phyloP scores from a whole-genome alignment of 352 stramenopile genomes.

The Globisporangium acanthophoron region DNA sequence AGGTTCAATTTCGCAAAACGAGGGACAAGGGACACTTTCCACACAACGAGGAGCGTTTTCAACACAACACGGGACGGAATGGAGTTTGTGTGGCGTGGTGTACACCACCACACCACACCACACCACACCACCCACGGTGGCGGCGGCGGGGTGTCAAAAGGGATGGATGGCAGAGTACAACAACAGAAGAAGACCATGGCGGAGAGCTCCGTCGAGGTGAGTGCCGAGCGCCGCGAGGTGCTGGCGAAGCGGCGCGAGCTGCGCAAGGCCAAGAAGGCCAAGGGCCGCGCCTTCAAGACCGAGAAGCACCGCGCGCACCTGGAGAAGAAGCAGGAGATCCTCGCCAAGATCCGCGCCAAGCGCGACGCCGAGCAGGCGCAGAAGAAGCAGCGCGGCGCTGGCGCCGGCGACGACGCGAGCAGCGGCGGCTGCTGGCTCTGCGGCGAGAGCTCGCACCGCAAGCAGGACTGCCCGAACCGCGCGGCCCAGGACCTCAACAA shows the following conservation, averaged over 20 bases:
- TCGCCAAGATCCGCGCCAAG: constrained; percentile 73
- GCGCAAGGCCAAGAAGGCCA: constrained; percentile 78
- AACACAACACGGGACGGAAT: too few species aligned
- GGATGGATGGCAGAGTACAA: too few species aligned
- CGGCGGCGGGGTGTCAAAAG: too few species aligned
- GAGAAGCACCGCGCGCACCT: constrained; percentile 53
- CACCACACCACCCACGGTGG: too few species aligned
- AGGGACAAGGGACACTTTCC: too few species aligned
- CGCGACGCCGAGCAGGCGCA: constrained; percentile 31
- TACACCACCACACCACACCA: too few species aligned
- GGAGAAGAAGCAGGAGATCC: constrained; percentile 79
- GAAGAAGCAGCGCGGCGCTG: constrained; percentile 16
- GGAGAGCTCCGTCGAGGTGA: constrained; percentile 4
- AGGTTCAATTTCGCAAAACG: too few species aligned
- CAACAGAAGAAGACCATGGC: too few species aligned
- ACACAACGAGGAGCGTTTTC: too few species aligned
- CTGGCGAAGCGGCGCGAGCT: constrained; percentile 58
- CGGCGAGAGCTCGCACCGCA: constrained; percentile 58
- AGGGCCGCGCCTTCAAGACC: constrained; percentile 58
- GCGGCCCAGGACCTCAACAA: constrained; percentile 64
- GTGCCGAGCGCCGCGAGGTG: constrained; percentile 30
- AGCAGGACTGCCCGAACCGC: constrained; percentile 73
- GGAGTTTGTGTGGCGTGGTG: too few species aligned
- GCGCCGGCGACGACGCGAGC: constrained; percentile 18
- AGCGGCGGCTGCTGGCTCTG: constrained; percentile 64